Conservation (phyloP, 1,284 basidiomycete genomes). For the Bondarzewia mesenterica region DNA sequence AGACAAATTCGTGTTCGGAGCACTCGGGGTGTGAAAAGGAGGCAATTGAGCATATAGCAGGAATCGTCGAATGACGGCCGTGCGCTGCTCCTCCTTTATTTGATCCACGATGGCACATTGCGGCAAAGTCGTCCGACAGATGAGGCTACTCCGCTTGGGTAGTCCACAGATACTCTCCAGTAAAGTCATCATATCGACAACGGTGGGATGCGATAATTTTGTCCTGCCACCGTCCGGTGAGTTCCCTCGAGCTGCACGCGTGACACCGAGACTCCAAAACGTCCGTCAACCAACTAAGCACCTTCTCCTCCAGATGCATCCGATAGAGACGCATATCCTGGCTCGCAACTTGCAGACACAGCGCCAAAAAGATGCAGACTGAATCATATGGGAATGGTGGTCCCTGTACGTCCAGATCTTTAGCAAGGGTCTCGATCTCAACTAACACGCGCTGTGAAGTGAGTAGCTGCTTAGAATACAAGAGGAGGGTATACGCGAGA, state of each 20-base stretch:
- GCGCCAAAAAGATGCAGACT: conserved; percentile 72
- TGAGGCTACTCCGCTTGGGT: conserved; percentile 34
- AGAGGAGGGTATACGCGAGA: conserved; percentile 50
- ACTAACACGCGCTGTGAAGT: conserved; percentile 46
- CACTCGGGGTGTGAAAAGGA: conserved; percentile 18
- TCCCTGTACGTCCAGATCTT: conserved; percentile 82
- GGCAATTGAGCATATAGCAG: conserved; percentile 61
- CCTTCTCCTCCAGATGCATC: conserved; percentile 77
- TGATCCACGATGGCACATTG: conserved; percentile 57
- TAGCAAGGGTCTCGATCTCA: conserved; percentile 70
- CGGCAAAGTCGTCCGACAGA: conserved; percentile 48
- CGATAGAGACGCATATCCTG: conserved; percentile 77
- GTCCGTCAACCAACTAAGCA: conserved; percentile 75
- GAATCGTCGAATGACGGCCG: conserved; percentile 59
- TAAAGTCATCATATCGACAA: conserved; percentile 56
- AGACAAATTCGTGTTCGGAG: neutral
- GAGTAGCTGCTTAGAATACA: conserved; percentile 36
- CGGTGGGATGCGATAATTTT: conserved; percentile 41
- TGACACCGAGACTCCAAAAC: conserved; percentile 56
- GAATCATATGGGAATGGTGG: conserved; percentile 80
- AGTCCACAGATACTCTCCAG: conserved; percentile 57
- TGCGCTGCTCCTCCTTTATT: conserved; percentile 49
- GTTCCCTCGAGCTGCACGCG: conserved; percentile 16
- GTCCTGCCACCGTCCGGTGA: conserved; percentile 15
- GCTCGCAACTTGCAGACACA: conserved; percentile 58